Base-by-base conservation (phyloP, 371 early-diverging fungal genomes). In the Phascolomyces articulosus region DNA sequence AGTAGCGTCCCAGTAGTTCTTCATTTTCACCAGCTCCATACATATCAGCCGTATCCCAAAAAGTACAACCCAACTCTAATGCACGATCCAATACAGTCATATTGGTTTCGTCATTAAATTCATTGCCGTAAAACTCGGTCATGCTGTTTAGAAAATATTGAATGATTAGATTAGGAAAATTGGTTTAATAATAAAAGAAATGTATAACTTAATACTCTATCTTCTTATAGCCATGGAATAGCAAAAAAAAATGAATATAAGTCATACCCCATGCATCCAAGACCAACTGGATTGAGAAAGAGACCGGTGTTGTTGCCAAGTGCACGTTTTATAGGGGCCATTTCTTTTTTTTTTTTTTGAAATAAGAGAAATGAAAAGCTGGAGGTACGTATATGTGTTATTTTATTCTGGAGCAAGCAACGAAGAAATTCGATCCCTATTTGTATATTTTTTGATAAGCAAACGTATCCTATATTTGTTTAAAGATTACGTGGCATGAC, bases 1-100 rank as follows among this genome's bases (percentile, higher is more conserved):
- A 69, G 13, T 75, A 66, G 29, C 71, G 65, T 54, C 71, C 68
- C 29, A 80, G 11, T 16, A 84, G 68, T 8, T 65, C 40, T 57
- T 81, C 85, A 64, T 81, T 84, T 26, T 64, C 53, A 51, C 72
- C 72, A 23, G 29, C 49, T 1, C 63, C 67, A 49, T 71, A 67
- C 55, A 71, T 64, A 34, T 71, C 68, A 29, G 75, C 63, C 1
- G 75, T 75, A 49, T 75, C 75, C 70, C 72, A 72, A 40, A 75
- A 67, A 27, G 28, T 65, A 47, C 70, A 69, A 26, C 70, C 61
- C 28, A 40, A 24, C 51, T 72, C 72, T 27, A 77, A 68, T 3
- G 79, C 62, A 38, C 54, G 71, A 53, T 73, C 65, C 44, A 79
- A 66, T 20, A 55, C 75, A 68, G 69, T 77, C 64, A 69, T 66